Percentiles rank a stretch among this genome's conserved stretches.
Conservation (phyloP, 768 basidiomycete species). For the Scleroderma citrinum region DNA sequence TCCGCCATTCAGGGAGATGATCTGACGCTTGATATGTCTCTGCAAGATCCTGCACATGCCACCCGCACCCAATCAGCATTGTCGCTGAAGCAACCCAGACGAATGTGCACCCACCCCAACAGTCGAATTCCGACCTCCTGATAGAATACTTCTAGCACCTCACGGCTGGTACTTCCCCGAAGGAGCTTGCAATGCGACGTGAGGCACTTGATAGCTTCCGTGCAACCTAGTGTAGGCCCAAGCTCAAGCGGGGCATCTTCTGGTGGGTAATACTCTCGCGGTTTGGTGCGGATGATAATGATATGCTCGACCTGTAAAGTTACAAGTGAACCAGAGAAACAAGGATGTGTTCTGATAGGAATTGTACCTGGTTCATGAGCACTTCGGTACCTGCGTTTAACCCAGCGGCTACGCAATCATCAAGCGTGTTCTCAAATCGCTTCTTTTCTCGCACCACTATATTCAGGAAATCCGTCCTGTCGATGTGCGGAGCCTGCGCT, state of each 20-base stretch:
- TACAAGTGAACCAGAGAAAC: background rate
- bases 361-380: conserved; percentile 82
- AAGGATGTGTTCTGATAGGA: background rate
- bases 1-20: conserved; percentile 89
- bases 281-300: conserved; percentile 72
- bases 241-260: conserved; percentile 78
- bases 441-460: conserved; percentile 95
- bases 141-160: conserved; percentile 96
- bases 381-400: conserved; percentile 95
- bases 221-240: conserved; percentile 80
- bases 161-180: conserved; percentile 90
- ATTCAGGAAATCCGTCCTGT: conserved; percentile 90
- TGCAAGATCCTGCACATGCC: conserved; percentile 67
- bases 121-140: conserved; percentile 93
- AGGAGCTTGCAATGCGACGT: conserved; percentile 88
- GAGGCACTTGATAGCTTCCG: conserved; percentile 84
- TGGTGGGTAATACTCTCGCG: conserved; percentile 86
- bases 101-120: conserved; percentile 56
- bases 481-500: conserved; percentile 74
- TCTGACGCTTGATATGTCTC: conserved; percentile 95
- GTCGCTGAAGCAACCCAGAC: background rate
- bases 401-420: conserved; percentile 90
- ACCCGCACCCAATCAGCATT: background rate
- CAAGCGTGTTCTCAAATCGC: conserved; percentile 84
- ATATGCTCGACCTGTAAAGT: conserved; percentile 80